phyloP scores from a whole-genome alignment of 108 stramenopile species.

The Licmophora abbreviata region DNA sequence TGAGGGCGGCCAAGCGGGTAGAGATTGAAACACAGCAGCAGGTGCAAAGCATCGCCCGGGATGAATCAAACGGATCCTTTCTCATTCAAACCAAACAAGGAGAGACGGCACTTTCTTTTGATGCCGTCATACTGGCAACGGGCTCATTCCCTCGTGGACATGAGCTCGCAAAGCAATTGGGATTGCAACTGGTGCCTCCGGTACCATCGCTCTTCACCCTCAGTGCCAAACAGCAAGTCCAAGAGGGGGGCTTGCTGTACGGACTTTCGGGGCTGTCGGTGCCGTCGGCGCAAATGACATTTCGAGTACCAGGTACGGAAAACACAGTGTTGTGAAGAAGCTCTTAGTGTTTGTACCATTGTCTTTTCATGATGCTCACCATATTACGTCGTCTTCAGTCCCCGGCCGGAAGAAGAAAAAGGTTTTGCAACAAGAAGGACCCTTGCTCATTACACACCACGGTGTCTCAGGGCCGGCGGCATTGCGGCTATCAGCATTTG shows the following conservation, averaged over 20 bases:
- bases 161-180: constrained; percentile 69
- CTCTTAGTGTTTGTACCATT: no score
- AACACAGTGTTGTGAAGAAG: no score
- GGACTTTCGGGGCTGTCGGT: constrained; percentile 75
- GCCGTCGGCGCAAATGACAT: constrained; percentile 39
- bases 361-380: no score
- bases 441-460: constrained; percentile 87
- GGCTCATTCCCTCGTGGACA: constrained; percentile 84
- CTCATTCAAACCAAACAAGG: constrained; percentile 8
- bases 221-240: constrained; percentile 50
- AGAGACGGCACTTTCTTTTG: constrained; percentile 32
- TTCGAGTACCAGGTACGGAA: constrained; percentile 9
- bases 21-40: constrained; percentile 23
- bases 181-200: constrained; percentile 64
- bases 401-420: constrained; percentile 32
- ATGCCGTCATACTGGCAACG: constrained; percentile 86
- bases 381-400: no score
- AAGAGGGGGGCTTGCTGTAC: constrained; percentile 56
- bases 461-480: constrained; percentile 91
- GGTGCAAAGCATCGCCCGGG: constrained; percentile 5
- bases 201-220: constrained; percentile 92
- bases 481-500: constrained; percentile 87
- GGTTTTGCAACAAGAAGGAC: constrained; percentile 67
- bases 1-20: constrained; percentile 52
- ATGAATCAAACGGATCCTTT: neutral